A percentile compares a stretch with the other conserved stretches of the same genome.
Evolutionary conservation across 108 stramenopile genomes (phyloP).

Genomic region (Phaeodactylum tricornutum): DNA sequence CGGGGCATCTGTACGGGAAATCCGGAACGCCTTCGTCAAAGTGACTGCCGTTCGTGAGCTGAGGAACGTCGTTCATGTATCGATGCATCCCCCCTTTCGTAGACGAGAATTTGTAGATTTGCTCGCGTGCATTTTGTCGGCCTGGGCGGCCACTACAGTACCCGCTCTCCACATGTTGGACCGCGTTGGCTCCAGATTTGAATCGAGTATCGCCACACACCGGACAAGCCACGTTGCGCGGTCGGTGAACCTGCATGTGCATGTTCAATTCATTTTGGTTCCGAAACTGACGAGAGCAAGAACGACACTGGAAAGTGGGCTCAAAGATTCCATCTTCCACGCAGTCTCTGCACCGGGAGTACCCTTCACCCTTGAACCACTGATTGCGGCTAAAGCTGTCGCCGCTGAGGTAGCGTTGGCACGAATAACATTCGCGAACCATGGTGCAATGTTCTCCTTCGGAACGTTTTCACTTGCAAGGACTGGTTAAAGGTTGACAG

Average conservation of each 20-base stretch:
- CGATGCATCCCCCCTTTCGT: conserved; percentile 22
- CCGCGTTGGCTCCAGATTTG: conserved; percentile 54
- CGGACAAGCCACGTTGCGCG: conserved; percentile 52
- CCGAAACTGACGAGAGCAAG: conserved; percentile 37
- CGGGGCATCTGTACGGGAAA: conserved; percentile 44
- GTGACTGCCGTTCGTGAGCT: conserved; percentile 31
- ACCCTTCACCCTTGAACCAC: conserved; percentile 45
- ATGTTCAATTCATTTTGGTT: conserved; percentile 46
- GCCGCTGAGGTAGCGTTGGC: conserved; percentile 12
- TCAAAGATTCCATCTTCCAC: conserved; percentile 9
- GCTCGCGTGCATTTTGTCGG: conserved; percentile 38
- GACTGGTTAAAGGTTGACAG: too few species aligned
- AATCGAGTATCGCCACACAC: conserved; percentile 53
- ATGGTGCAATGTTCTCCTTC: conserved; percentile 16
- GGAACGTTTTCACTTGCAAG: too few species aligned
- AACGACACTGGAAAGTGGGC: conserved; percentile 16
- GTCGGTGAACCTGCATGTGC: conserved; percentile 72
- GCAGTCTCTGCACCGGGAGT: conserved; percentile 44
- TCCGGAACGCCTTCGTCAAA: conserved; percentile 29
- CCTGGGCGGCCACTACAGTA: conserved; percentile 50
- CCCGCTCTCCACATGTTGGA: conserved; percentile 64
- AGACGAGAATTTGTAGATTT: conserved; percentile 46
- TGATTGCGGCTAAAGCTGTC: conserved; percentile 45
- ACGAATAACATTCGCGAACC: conserved; percentile 40
- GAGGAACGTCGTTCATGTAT: conserved; percentile 27